These are phyloP conservation scores for Gyrodon lividus DNA, from an alignment of 768 basidiomycete species.

Conservation along the genomic window DNA sequence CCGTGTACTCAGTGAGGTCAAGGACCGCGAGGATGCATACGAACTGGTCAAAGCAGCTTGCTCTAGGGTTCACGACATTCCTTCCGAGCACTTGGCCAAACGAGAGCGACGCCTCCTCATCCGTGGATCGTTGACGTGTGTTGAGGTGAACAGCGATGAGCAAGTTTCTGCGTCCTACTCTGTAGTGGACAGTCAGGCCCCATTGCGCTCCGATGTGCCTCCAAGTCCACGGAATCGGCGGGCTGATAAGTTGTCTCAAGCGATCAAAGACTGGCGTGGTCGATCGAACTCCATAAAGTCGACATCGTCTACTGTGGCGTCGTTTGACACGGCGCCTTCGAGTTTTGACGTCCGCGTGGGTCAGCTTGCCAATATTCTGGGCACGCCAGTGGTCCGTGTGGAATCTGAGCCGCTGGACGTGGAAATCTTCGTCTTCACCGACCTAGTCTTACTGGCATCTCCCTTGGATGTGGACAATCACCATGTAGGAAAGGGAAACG, in stretches of 20 bases:
- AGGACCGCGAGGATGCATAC: slow-evolving; percentile 83
- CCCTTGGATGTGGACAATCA: slow-evolving; percentile 15
- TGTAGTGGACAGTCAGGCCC: background rate
- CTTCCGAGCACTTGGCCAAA: slow-evolving; percentile 53
- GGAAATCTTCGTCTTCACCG: slow-evolving; percentile 60
- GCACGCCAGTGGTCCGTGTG: slow-evolving; percentile 22
- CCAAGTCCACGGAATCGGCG: slow-evolving; percentile 4
- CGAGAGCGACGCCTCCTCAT: slow-evolving; percentile 75
- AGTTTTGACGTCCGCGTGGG: slow-evolving; percentile 23
- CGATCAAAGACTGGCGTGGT: slow-evolving; percentile 46
- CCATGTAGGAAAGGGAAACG: slow-evolving; percentile 19
- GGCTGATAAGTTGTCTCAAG: slow-evolving; percentile 35
- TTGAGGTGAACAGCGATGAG: slow-evolving; percentile 41
- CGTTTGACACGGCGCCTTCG: slow-evolving; percentile 30
- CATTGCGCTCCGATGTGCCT: background rate
- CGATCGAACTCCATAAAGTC: slow-evolving; percentile 40
- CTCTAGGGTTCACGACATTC: slow-evolving; percentile 56
- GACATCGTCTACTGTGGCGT: slow-evolving; percentile 25
- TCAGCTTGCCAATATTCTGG: background rate
- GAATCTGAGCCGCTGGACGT: slow-evolving; percentile 28
- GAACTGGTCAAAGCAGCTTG: slow-evolving; percentile 65
- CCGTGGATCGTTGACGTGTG: slow-evolving; percentile 53
- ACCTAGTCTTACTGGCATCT: slow-evolving; percentile 61
- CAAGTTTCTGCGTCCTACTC: background rate
- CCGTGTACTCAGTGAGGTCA: slow-evolving; percentile 80